Evolutionary conservation across 2,329 filamentous ascomycete genomes (phyloP), one percentile per base, ranked within the genome.

Genomic region (Lasiodiplodia hormozganensis): DNA sequence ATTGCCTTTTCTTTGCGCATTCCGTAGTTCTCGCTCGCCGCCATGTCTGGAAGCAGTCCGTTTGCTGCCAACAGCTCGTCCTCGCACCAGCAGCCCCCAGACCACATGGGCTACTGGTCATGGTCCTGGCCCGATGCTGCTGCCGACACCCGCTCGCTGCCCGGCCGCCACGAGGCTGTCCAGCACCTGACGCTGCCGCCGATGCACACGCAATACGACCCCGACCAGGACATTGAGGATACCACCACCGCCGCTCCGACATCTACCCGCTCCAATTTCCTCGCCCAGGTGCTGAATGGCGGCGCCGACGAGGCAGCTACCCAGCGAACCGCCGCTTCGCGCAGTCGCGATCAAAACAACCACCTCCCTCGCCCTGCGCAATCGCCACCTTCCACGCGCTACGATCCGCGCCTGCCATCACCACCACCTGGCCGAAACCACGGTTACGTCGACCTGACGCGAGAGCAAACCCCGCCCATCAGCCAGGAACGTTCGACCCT

Each of bases 401-500:
- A 62, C 40, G 7, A 23, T 7, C 52, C 65, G 16, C 56, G 43
- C 18, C 36, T 66, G 21, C 64, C 36, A 14, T n/a, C 64, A 21
- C 31, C 56, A 21, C 53, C 14, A 18, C 28, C 21, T 6, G n/a
- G 49, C 16, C 62, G 28, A 12, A 34, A n/a, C 43, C 65, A 78
- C 67, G 77, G 76, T 69, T 79, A 78, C 64, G 78, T 80, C 65
- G 78, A 80, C 72, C 72, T 80, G 23, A 68, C 69, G 23, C 62
- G 57, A 57, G 69, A 69, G 47, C 52, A 43, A 5, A 60, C 69
- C 7, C 66, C 68, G 2, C 68, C 69, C 6, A 51, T 68, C 3
- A 62, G 57, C 49, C 57, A 68, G 36, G 60, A 69, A 53, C 62
- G 60, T 49, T 69, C 67, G 3, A 66, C 67, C 23, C 40, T 69